These are phyloP conservation scores for Tothia fuscella DNA, from an alignment of 2,329 filamentous ascomycete species.

Conservation along the genomic window DNA sequence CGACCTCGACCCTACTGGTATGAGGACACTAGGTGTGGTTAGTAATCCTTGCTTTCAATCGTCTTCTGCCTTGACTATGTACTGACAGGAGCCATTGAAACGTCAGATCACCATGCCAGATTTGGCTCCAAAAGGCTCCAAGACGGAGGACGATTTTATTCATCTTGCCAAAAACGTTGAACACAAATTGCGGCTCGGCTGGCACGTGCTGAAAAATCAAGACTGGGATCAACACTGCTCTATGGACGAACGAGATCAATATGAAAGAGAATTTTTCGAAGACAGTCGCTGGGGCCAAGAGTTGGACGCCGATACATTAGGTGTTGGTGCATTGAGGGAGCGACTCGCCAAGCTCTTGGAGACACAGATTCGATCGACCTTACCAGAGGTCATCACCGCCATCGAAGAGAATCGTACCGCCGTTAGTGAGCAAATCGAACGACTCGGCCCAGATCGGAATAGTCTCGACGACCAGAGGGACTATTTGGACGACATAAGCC, in stretches of 20 bases:
- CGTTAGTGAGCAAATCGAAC: background rate
- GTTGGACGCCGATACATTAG: background rate
- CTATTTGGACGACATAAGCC: conserved; percentile 9
- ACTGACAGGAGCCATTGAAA: too few species aligned
- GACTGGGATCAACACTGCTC: conserved; percentile 14
- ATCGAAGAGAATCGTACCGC: background rate
- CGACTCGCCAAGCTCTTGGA: conserved; percentile 28
- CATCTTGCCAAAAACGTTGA: conserved; percentile 20
- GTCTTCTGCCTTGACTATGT: too few species aligned
- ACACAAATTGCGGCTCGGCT: conserved; percentile 18
- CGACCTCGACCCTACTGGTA: conserved; percentile 21
- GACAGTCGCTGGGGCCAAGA: background rate
- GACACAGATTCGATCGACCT: conserved; percentile 19
- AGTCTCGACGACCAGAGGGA: conserved; percentile 9
- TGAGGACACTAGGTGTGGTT: conserved; percentile 31
- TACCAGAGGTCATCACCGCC: background rate
- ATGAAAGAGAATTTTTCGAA: conserved; percentile 13
- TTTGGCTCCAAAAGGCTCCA: conserved; percentile 6
- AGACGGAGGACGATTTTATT: conserved; percentile 15
- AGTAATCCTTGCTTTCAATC: too few species aligned
- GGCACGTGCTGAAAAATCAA: conserved; percentile 28
- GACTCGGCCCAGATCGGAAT: conserved; percentile 34
- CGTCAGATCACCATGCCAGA: conserved; percentile 36
- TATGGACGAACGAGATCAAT: conserved; percentile 16
- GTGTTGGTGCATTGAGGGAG: conserved; percentile 3